phyloP scores from a whole-genome alignment of 441 rosid genomes.

The Adansonia grandidieri region DNA sequence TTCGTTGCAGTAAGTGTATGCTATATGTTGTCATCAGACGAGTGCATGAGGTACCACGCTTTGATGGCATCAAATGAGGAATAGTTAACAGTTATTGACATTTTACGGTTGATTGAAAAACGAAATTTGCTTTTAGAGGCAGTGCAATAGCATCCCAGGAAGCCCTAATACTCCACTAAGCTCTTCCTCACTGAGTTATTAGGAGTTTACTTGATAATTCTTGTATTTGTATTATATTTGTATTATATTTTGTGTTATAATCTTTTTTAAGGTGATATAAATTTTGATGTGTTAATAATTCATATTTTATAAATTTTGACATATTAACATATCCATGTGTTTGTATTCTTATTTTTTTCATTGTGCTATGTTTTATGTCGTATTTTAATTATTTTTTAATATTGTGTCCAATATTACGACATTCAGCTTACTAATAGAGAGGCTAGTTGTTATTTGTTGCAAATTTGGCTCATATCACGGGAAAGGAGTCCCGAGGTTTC shows the following conservation, averaged over 20 bases:
- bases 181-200: too few species aligned
- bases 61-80: background rate
- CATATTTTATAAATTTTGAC: background rate
- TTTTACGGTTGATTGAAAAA: background rate
- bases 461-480: background rate
- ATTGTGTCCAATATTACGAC: background rate
- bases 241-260: too few species aligned
- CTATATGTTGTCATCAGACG: background rate
- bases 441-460: background rate
- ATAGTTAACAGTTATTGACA: background rate
- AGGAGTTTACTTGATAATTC: too few species aligned
- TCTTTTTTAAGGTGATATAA: too few species aligned
- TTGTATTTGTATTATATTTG: too few species aligned
- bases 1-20: background rate
- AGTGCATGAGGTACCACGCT: background rate
- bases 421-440: background rate
- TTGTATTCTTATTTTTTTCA: background rate
- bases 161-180: too few species aligned
- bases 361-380: background rate
- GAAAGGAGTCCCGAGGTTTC: background rate
- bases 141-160: too few species aligned
- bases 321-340: background rate
- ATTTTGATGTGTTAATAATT: too few species aligned
- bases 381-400: background rate
- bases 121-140: too few species aligned